Conservation (phyloP, 1,139 yeast species). For the Suhomyces panamericanus region DNA sequence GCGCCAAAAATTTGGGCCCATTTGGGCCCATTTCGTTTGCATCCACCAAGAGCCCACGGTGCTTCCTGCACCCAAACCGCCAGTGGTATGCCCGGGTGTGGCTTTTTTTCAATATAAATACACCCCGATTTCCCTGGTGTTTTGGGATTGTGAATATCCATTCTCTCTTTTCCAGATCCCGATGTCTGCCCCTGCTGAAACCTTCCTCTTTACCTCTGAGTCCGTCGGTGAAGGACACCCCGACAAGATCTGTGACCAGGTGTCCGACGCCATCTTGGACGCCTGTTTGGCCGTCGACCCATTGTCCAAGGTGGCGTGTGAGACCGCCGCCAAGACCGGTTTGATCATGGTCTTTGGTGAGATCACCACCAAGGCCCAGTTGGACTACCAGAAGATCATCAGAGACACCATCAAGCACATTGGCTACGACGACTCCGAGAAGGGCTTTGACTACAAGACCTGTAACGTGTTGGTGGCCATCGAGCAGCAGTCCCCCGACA, state of each 20-base stretch:
- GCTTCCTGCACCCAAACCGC: slow-evolving; percentile 3
- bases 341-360: slow-evolving; percentile 99
- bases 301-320: slow-evolving; percentile 98
- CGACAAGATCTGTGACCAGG: slow-evolving; percentile 99
- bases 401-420: slow-evolving; percentile 98
- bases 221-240: slow-evolving; percentile 99
- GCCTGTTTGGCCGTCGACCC: slow-evolving; percentile 97
- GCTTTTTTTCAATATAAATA: slow-evolving; percentile 11
- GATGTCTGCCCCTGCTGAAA: slow-evolving; percentile 28
- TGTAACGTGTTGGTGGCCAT: slow-evolving; percentile 98
- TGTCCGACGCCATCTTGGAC: slow-evolving; percentile 95
- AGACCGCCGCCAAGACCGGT: slow-evolving; percentile 98
- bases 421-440: slow-evolving; percentile 94
- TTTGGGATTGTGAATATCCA: too few relatives aligned
- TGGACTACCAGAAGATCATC: slow-evolving; percentile 95
- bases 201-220: slow-evolving; percentile 88
- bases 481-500: slow-evolving; percentile 99
- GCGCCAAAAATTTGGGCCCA: slow-evolving; percentile 1
- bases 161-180: background rate
- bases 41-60: slow-evolving; percentile 8
- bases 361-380: slow-evolving; percentile 92
- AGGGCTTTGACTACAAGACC: slow-evolving; percentile 99
- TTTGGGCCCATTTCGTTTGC: slow-evolving; percentile 4
- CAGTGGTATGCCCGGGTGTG: slow-evolving; percentile 9
- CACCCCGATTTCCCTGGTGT: slow-evolving; percentile 1